Conservation (phyloP, 1,284 basidiomycete genomes). For the Cutaneotrichosporon mucoides region DNA sequence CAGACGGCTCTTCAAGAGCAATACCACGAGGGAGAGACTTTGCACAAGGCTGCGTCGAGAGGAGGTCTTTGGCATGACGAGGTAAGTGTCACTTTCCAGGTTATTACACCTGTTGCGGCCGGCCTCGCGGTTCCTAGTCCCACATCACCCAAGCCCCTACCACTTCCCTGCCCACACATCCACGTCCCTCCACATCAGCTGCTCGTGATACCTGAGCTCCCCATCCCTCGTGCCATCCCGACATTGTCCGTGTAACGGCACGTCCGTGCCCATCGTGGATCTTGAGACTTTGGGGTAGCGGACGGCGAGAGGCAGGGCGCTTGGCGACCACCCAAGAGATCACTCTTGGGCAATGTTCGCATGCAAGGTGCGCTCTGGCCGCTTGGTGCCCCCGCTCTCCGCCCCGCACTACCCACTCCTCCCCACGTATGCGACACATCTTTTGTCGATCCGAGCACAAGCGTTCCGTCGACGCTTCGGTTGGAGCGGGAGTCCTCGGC, state of each 20-base stretch:
- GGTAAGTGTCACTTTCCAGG: constrained; percentile 26
- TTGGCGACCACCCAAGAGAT: no score
- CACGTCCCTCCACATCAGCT: no score
- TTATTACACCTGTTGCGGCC: not conserved
- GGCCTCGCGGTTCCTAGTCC: not conserved
- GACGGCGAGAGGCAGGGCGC: no score
- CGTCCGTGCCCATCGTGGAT: not conserved
- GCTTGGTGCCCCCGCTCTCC: not conserved
- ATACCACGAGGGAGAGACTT: constrained; percentile 14
- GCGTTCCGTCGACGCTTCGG: not conserved
- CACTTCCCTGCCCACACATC: no score
- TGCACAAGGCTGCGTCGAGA: constrained; percentile 38
- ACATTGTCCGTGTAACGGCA: not conserved
- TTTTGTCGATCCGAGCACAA: constrained; percentile 2
- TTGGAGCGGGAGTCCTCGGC: not conserved
- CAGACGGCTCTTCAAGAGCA: constrained; percentile 14
- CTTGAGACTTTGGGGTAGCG: no score
- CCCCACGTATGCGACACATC: no score
- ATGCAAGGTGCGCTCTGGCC: not conserved
- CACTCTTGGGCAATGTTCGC: no score
- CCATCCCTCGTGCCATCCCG: no score
- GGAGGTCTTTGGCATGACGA: constrained; percentile 44
- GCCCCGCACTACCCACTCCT: no score
- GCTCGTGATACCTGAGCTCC: no score
- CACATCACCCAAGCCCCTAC: not conserved